Evolutionary conservation across 148 eudicot species (phyloP), one percentile per base, ranked within the genome.

Genomic region (Polygonum aviculare): DNA sequence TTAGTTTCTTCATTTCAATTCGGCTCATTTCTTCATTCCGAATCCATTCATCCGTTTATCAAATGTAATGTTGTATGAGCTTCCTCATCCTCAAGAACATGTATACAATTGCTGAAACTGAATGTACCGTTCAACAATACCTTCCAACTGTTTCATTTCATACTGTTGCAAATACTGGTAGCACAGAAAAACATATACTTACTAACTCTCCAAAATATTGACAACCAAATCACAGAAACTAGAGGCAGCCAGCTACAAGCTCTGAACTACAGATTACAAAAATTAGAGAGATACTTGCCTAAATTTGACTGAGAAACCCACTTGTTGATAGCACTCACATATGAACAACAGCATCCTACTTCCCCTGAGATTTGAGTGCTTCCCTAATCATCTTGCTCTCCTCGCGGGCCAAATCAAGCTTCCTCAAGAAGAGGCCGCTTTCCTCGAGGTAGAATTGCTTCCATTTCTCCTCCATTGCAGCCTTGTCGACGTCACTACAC

Each of bases 381-480:
- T 82, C 75, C 69, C 78, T 3, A 0, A 75, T 63, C 71, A 47
- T 36, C 69, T 33, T 44, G 3, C 78, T 54, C 12, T 67, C 78
- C 50, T 80, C 82, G 26, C n/a, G n/a, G 38, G 72, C 7, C 60
- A 75, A 69, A 1, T 83, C 79, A 15, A 63, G 19, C 60, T 78
- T 69, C 72, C 73, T 51, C 52, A 69, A 16, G 31, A 39, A 77
- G 21, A 77, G 21, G 73, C 79, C 74, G 38, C 15, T 21, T 54
- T 79, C 78, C 33, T 57, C 72, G 59, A 80, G 31, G 21, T 60
- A 57, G 8, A 77, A 75, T 38, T 57, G 74, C 40, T 69, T 67
- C 87, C 81, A 85, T 50, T 78, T 78, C 60, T 76, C 80, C 22
- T 54, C 76, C 38, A 85, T 26, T 50, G 77, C 84, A 1, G 19